phyloP scores from a whole-genome alignment of 2,329 filamentous ascomycete genomes.

The Tolypocladium guangdongense region DNA sequence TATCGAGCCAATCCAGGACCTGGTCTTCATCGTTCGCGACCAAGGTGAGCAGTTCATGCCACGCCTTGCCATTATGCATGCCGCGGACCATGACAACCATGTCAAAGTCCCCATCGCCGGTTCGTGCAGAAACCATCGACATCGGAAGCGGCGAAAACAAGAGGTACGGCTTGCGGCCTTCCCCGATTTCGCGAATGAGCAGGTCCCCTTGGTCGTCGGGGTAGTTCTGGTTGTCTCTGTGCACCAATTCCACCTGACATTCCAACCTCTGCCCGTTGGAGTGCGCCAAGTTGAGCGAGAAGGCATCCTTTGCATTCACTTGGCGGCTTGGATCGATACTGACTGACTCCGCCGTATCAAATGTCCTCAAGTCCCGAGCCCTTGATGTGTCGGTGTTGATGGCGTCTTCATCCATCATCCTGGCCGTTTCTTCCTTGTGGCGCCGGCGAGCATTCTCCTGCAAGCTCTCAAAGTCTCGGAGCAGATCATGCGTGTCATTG shows the following conservation, averaged over 20 bases:
- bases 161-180: constrained; percentile 62
- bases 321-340: constrained; percentile 66
- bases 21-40: constrained; percentile 66
- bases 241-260: constrained; percentile 77
- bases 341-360: constrained; percentile 60
- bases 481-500: constrained; percentile 29
- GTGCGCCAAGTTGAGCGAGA: constrained; percentile 74
- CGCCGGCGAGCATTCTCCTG: constrained; percentile 65
- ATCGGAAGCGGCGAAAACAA: constrained; percentile 82
- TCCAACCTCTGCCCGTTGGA: constrained; percentile 84
- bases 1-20: constrained; percentile 75
- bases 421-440: constrained; percentile 55
- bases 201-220: constrained; percentile 65
- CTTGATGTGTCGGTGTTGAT: constrained; percentile 71
- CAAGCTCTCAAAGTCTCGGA: constrained; percentile 53
- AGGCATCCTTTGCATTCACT: constrained; percentile 82
- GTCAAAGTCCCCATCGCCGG: constrained; percentile 57
- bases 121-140: constrained; percentile 65
- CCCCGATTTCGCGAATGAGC: constrained; percentile 85
- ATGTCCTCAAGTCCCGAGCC: constrained; percentile 65
- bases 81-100: constrained; percentile 84
- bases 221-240: constrained; percentile 67
- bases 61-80: constrained; percentile 50
- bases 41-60: constrained; percentile 78
- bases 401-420: constrained; percentile 74